Evolutionary conservation across 495 filamentous ascomycete species (phyloP).

Genomic region (Tuber brumale): DNA sequence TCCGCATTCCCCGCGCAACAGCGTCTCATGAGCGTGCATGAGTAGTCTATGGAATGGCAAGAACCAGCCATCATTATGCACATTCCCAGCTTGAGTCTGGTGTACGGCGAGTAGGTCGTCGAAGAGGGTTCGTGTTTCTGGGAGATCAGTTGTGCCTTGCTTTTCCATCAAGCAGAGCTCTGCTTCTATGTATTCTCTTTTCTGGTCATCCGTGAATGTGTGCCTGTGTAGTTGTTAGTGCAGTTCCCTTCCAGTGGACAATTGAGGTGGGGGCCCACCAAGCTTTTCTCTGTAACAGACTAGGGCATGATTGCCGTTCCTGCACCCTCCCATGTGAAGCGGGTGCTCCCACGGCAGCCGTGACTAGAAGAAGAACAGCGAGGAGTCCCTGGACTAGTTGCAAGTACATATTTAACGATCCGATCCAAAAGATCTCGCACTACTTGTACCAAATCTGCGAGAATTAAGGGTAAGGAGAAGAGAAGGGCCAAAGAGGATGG

Average conservation of each 20-base stretch:
- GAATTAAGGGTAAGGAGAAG: neutral
- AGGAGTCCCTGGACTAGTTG: neutral
- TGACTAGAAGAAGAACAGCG: neutral
- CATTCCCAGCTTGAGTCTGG: constrained; percentile 30
- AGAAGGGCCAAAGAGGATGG: neutral
- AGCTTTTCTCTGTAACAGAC: constrained; percentile 19
- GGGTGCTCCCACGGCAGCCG: neutral
- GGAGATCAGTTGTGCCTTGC: neutral
- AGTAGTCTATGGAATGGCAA: constrained; percentile 42
- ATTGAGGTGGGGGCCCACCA: constrained; percentile 13
- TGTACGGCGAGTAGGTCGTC: constrained; percentile 45
- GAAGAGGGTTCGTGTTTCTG: constrained; percentile 41
- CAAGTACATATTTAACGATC: neutral
- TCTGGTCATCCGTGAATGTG: constrained; percentile 43
- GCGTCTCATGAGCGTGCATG: constrained; percentile 40
- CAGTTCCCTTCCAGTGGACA: neutral
- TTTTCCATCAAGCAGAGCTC: constrained; percentile 47
- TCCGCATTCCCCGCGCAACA: constrained; percentile 42
- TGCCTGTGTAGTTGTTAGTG: constrained; percentile 37
- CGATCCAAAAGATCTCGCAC: neutral
- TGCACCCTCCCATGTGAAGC: neutral
- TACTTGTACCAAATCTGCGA: neutral
- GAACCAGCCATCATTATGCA: constrained; percentile 38
- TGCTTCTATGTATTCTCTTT: constrained; percentile 45
- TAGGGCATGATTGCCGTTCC: constrained; percentile 12